These are phyloP conservation scores for Erythrophleum ivorense DNA, from an alignment of 331 rosid species.

Conservation along the genomic window DNA sequence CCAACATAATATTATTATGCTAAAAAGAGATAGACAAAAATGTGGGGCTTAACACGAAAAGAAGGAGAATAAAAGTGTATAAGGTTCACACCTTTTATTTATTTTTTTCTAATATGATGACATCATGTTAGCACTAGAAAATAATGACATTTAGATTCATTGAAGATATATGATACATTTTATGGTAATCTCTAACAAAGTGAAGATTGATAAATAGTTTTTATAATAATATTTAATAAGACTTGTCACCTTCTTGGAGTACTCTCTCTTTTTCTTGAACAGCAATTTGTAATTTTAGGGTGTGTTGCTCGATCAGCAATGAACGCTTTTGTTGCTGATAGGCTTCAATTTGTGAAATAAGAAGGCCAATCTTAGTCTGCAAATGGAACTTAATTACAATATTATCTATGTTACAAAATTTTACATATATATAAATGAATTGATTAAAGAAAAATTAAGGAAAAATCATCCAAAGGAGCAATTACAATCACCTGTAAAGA, in stretches of 20 bases:
- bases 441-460: not conserved
- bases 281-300: not conserved
- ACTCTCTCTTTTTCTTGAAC: not conserved
- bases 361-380: not conserved
- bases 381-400: not conserved
- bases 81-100: too few relatives aligned
- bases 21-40: too few relatives aligned
- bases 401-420: not conserved
- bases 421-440: not conserved
- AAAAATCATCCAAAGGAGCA: not conserved
- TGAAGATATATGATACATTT: too few relatives aligned
- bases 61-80: too few relatives aligned
- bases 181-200: too few relatives aligned
- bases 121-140: too few relatives aligned
- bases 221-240: not conserved
- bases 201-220: not conserved
- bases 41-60: too few relatives aligned
- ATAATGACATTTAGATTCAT: too few relatives aligned
- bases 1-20: too few relatives aligned
- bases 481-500: not conserved
- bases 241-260: conserved; percentile 30
- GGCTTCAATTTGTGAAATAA: not conserved
- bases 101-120: too few relatives aligned
- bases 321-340: not conserved
- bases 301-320: not conserved